Percentiles rank a stretch among this genome's conserved stretches.
These are phyloP conservation scores for Osmanthus fragrans DNA, from an alignment of 257 asterid species.

Conservation along the genomic window DNA sequence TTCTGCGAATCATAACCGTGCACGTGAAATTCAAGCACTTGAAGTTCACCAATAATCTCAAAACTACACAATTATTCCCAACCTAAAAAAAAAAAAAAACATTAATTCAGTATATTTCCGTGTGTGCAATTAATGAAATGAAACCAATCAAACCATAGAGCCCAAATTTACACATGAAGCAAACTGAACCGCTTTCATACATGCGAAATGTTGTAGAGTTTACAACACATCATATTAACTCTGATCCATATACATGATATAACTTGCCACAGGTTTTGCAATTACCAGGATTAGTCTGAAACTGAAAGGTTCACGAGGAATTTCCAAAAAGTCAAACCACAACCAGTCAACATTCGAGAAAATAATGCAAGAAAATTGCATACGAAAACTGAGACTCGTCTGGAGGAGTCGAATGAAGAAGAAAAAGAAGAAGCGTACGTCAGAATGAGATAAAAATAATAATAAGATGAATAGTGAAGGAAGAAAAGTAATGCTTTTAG, in stretches of 20 bases:
- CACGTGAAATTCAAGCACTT: background rate
- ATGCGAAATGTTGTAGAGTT: constrained; percentile 13
- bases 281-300: constrained; percentile 8
- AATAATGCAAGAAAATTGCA: constrained; percentile 17
- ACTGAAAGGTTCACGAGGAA: background rate
- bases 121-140: constrained; percentile 19
- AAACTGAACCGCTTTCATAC: constrained; percentile 23
- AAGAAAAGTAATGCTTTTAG: constrained; percentile 46
- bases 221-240: background rate
- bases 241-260: constrained; percentile 21
- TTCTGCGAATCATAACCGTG: background rate
- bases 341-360: constrained; percentile 21
- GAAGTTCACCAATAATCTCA: background rate
- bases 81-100: constrained; percentile 14
- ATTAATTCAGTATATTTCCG: constrained; percentile 4
- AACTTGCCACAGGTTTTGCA: constrained; percentile 6
- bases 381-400: constrained; percentile 17
- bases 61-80: background rate
- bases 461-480: constrained; percentile 42
- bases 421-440: constrained; percentile 16
- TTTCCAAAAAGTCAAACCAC: constrained; percentile 27
- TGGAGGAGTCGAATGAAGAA: constrained; percentile 16
- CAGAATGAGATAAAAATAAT: constrained; percentile 31
- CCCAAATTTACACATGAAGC: constrained; percentile 16
- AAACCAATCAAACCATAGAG: background rate